These are phyloP conservation scores for Lentinula novae-zelandiae DNA, from an alignment of 1,284 basidiomycete species.

Conservation along the genomic window DNA sequence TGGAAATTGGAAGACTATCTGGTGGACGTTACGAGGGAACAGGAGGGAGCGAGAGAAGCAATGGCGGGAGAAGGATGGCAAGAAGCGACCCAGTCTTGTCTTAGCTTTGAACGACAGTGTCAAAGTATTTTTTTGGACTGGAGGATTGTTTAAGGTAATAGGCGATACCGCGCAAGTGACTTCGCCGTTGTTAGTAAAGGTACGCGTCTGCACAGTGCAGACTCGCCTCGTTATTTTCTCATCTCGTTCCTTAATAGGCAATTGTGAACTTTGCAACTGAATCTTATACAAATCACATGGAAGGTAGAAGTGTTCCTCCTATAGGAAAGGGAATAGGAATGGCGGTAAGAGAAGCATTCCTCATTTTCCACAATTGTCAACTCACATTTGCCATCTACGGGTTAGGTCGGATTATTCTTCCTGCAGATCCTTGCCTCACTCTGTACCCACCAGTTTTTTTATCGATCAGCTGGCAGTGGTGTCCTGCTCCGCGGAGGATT, in stretches of 20 bases:
- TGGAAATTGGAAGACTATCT: slow-evolving; percentile 39
- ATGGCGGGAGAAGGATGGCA: slow-evolving; percentile 67
- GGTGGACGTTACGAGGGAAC: slow-evolving; percentile 60
- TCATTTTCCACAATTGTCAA: neutral
- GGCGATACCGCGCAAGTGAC: slow-evolving; percentile 73
- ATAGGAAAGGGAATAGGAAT: slow-evolving; percentile 76
- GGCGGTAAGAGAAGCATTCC: slow-evolving; percentile 27
- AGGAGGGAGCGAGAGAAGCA: slow-evolving; percentile 51
- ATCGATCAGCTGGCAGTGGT: slow-evolving; percentile 67
- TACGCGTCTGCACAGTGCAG: neutral
- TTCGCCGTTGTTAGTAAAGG: slow-evolving; percentile 61
- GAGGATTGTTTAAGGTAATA: slow-evolving; percentile 73
- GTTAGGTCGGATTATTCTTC: slow-evolving; percentile 54
- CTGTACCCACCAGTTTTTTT: slow-evolving; percentile 80
- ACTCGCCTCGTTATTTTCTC: neutral
- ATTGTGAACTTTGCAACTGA: slow-evolving; percentile 74
- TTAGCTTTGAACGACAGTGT: slow-evolving; percentile 81
- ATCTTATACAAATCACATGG: slow-evolving; percentile 55
- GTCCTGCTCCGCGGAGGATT: slow-evolving; percentile 84
- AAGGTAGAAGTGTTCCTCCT: slow-evolving; percentile 45
- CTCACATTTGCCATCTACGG: neutral
- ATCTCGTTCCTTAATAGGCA: slow-evolving; percentile 35
- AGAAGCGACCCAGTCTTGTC: slow-evolving; percentile 64
- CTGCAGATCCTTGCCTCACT: slow-evolving; percentile 71
- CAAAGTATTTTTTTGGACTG: slow-evolving; percentile 80